Conservation (phyloP, 2,329 filamentous ascomycete genomes). For the Zymoseptoria crescenta region DNA sequence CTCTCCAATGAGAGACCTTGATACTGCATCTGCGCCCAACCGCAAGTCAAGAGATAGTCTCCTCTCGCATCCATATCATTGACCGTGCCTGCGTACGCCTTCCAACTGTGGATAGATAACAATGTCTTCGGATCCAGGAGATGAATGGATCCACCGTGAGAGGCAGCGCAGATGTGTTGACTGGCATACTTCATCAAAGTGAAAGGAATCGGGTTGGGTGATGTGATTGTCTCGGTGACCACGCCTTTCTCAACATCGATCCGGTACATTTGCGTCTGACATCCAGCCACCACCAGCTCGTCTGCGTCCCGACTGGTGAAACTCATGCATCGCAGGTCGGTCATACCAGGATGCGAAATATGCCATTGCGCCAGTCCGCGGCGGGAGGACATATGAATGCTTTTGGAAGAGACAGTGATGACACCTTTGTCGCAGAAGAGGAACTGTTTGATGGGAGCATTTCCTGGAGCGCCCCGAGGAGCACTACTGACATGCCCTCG, state of each 20-base stretch:
- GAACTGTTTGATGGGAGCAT: conserved; percentile 78
- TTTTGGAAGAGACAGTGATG: conserved; percentile 71
- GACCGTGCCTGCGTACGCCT: conserved; percentile 78
- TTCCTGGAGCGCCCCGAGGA: conserved; percentile 31
- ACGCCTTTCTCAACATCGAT: conserved; percentile 54
- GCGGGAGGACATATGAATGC: conserved; percentile 81
- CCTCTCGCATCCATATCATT: conserved; percentile 97
- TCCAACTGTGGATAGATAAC: conserved; percentile 76
- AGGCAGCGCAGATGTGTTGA: conserved; percentile 87
- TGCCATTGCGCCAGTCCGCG: conserved; percentile 85
- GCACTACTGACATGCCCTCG: conserved; percentile 58
- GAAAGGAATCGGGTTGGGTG: conserved; percentile 49
- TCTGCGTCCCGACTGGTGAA: conserved; percentile 79
- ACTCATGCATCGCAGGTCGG: conserved; percentile 86
- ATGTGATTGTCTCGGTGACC: conserved; percentile 35
- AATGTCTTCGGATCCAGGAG: conserved; percentile 75
- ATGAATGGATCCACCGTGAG: conserved; percentile 71
- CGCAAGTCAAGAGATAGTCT: conserved; percentile 91
- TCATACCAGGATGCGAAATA: conserved; percentile 69
- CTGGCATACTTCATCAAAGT: conserved; percentile 82
- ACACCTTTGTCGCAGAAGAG: conserved; percentile 88
- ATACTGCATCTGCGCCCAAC: conserved; percentile 76
- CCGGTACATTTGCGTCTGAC: conserved; percentile 77
- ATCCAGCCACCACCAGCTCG: conserved; percentile 79
- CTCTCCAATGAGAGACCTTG: conserved; percentile 79